Conservation (phyloP, 2,329 filamentous ascomycete species). For the Calonectria leucothoes region DNA sequence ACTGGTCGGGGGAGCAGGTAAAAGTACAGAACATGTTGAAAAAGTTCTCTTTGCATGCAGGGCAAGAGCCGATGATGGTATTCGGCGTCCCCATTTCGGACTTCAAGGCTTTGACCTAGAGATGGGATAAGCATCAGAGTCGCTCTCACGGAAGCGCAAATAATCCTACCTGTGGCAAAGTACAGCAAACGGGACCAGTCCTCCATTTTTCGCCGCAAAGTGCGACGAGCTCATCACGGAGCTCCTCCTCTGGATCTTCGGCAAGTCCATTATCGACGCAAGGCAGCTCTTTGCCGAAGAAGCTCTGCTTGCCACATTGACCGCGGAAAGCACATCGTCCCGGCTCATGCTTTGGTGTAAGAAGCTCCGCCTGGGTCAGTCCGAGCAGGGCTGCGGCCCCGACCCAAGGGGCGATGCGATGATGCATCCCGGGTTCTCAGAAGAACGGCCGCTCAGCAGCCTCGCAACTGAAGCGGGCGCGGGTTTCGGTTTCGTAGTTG, state of each 20-base stretch:
- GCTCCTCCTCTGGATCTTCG: slow-evolving; percentile 75
- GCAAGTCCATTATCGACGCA: slow-evolving; percentile 93
- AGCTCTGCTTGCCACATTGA: slow-evolving; percentile 89
- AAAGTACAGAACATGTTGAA: slow-evolving; percentile 99
- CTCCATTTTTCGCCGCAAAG: slow-evolving; percentile 92
- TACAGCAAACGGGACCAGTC: slow-evolving; percentile 86
- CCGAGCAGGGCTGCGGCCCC: slow-evolving; percentile 46
- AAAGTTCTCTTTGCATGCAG: slow-evolving; percentile 98
- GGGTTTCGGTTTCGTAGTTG: slow-evolving; percentile 14
- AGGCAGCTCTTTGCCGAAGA: slow-evolving; percentile 90
- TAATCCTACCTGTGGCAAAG: slow-evolving; percentile 74
- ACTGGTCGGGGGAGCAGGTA: slow-evolving; percentile 97
- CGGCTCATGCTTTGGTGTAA: slow-evolving; percentile 78
- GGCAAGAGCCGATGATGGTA: slow-evolving; percentile 90
- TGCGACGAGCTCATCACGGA: slow-evolving; percentile 82
- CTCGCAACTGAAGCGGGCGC: slow-evolving; percentile 24
- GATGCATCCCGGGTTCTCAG: slow-evolving; percentile 45
- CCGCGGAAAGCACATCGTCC: slow-evolving; percentile 92
- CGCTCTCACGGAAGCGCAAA: slow-evolving; percentile 27
- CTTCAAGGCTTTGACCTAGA: slow-evolving; percentile 80
- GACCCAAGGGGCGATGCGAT: slow-evolving; percentile 44
- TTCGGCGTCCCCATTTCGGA: slow-evolving; percentile 89
- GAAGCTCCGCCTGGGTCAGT: slow-evolving; percentile 42
- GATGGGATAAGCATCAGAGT: slow-evolving; percentile 20
- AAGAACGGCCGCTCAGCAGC: slow-evolving; percentile 32